Conservation (phyloP, 495 filamentous ascomycete species). For the Pyrenula massariospora region DNA sequence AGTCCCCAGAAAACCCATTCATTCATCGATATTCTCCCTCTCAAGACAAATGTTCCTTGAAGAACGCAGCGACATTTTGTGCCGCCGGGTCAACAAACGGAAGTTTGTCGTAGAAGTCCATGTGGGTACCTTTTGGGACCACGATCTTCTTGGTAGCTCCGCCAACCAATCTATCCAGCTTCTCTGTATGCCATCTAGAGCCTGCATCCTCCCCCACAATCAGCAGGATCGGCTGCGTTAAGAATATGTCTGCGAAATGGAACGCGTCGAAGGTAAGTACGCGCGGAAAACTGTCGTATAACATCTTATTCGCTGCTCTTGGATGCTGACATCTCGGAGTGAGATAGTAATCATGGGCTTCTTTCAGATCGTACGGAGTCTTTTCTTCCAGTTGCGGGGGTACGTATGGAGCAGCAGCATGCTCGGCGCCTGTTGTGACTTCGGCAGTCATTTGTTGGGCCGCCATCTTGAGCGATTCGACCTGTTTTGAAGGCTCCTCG, state of each 20-base stretch:
- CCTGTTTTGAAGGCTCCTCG: too few relatives aligned
- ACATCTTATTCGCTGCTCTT: too few relatives aligned
- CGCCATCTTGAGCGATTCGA: too few relatives aligned
- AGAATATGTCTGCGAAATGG: conserved; percentile 5
- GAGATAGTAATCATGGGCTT: conserved; percentile 3
- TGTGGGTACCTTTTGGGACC: conserved; percentile 16
- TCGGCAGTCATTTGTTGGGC: too few relatives aligned
- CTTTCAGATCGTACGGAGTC: conserved; percentile 3
- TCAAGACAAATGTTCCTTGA: too few relatives aligned
- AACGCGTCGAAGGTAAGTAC: too few relatives aligned
- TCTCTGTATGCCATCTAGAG: conserved; percentile 7
- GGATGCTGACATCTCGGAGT: background rate
- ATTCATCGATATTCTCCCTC: too few relatives aligned
- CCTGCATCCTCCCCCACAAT: conserved; percentile 5
- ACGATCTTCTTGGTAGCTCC: conserved; percentile 4
- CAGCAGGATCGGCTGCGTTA: conserved; percentile 3
- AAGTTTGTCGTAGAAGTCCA: conserved; percentile 9
- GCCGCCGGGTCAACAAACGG: too few relatives aligned
- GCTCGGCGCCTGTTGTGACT: conserved; percentile 3
- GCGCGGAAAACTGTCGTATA: too few relatives aligned
- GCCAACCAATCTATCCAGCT: conserved; percentile 2
- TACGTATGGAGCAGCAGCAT: conserved; percentile 3
- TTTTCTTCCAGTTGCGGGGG: conserved; percentile 4
- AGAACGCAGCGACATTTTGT: too few relatives aligned
- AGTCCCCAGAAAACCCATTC: too few relatives aligned